Percentiles rank a stretch among this genome's conserved stretches.
Conservation (phyloP, 2,329 filamentous ascomycete genomes). For the Aspergillus floridensis region DNA sequence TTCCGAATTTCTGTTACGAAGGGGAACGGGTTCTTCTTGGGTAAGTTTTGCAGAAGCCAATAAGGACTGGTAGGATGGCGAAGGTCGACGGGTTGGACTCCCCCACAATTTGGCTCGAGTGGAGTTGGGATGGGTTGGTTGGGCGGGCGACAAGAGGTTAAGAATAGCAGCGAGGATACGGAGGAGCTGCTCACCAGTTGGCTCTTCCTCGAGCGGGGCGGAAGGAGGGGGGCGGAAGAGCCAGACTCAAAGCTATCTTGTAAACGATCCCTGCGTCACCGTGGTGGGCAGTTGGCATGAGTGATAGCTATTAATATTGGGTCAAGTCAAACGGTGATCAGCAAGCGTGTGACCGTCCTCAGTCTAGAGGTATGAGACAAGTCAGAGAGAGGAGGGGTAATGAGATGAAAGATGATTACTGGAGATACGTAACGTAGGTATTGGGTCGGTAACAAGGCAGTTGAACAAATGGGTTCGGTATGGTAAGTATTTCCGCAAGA, state of each 20-base stretch:
- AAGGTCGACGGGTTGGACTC: not conserved
- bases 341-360: not conserved
- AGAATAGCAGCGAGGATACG: not conserved
- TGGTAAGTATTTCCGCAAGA: not conserved
- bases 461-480: not conserved
- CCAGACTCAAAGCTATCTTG: not conserved
- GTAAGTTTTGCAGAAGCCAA: not conserved
- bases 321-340: not conserved
- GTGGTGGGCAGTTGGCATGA: not conserved
- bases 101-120: not conserved
- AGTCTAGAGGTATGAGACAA: not conserved
- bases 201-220: slow-evolving; percentile 9
- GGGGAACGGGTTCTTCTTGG: not conserved
- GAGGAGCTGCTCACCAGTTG: not conserved
- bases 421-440: too few species aligned
- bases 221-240: slow-evolving; percentile 11
- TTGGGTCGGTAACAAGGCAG: not conserved
- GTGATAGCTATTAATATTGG: too few species aligned
- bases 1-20: not conserved
- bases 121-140: not conserved
- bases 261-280: not conserved
- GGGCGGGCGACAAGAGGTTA: not conserved
- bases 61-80: not conserved
- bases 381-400: not conserved
- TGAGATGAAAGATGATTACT: not conserved